Conservation (phyloP, 2,329 filamentous ascomycete species). For the Trichophyton rubrum region DNA sequence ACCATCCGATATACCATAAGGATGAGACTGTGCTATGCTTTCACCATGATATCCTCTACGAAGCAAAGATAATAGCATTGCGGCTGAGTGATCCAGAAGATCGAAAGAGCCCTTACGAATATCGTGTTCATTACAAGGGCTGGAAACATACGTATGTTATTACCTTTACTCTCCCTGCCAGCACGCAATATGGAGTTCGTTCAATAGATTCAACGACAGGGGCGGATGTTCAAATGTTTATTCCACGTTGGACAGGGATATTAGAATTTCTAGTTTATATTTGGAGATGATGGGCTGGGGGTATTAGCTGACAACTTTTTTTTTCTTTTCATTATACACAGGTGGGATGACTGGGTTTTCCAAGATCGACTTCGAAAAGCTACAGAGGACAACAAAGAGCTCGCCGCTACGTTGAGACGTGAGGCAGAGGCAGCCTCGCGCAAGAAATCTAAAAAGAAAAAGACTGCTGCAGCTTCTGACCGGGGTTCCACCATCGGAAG, state of each 20-base stretch:
- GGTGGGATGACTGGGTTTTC: conserved; percentile 97
- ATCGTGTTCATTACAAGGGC: conserved; percentile 95
- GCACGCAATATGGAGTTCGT: background rate
- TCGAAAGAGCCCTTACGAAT: conserved; percentile 65
- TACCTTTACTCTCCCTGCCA: too few species aligned
- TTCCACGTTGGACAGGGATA: background rate
- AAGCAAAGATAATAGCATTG: conserved; percentile 85
- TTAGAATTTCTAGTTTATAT: too few species aligned
- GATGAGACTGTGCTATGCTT: conserved; percentile 96
- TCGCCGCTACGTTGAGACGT: conserved; percentile 47
- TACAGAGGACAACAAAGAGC: conserved; percentile 85
- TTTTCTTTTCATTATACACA: conserved; percentile 22
- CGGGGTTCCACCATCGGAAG: conserved; percentile 32
- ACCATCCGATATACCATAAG: conserved; percentile 45
- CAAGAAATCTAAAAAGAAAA: conserved; percentile 23
- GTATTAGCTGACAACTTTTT: background rate
- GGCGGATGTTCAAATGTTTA: background rate
- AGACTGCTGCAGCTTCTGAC: conserved; percentile 29
- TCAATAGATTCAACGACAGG: background rate
- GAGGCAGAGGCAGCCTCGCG: conserved; percentile 29
- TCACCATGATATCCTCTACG: conserved; percentile 92
- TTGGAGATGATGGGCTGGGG: background rate
- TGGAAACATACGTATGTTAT: conserved; percentile 92
- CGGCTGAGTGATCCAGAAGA: conserved; percentile 49
- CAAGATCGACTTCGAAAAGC: conserved; percentile 89